phyloP scores from a whole-genome alignment of 73 alveolate genomes.

The Tetrahymena thermophila region DNA sequence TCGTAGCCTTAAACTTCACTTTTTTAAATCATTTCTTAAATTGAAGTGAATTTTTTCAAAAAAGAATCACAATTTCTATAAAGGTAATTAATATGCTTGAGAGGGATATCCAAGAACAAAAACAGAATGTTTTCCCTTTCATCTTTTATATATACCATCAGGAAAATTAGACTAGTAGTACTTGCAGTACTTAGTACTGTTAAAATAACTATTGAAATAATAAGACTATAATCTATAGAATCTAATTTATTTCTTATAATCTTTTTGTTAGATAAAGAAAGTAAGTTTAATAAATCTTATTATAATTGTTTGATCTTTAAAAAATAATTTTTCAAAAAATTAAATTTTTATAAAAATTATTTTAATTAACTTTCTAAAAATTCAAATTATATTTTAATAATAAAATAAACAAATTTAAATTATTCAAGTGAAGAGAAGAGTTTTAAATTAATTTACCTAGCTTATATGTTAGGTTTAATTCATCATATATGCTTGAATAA shows the following conservation, averaged over 20 bases:
- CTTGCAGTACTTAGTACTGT: neutral
- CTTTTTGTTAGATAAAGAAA: too few relatives aligned
- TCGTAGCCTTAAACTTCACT: constrained; percentile 14
- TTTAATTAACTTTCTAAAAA: too few relatives aligned
- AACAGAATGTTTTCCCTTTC: constrained; percentile 20
- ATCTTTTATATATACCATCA: constrained; percentile 10
- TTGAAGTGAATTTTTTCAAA: constrained; percentile 5
- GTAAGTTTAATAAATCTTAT: too few relatives aligned
- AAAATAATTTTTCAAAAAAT: too few relatives aligned
- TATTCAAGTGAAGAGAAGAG: neutral
- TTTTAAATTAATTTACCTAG: neutral
- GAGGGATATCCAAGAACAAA: constrained; percentile 28
- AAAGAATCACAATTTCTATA: constrained; percentile 9
- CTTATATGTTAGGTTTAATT: neutral
- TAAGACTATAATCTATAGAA: neutral
- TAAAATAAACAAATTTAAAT: neutral
- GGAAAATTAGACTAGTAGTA: neutral
- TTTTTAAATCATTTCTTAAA: constrained; percentile 7
- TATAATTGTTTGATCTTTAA: too few relatives aligned
- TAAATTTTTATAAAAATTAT: too few relatives aligned
- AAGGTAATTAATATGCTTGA: neutral
- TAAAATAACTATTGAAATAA: neutral
- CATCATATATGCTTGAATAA: neutral
- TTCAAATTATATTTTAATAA: too few relatives aligned
- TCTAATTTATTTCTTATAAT: neutral